Percentiles rank a stretch among this genome's conserved stretches.
Evolutionary conservation across 805 yeast species (phyloP).

Genomic region (Clavispora fructus): DNA sequence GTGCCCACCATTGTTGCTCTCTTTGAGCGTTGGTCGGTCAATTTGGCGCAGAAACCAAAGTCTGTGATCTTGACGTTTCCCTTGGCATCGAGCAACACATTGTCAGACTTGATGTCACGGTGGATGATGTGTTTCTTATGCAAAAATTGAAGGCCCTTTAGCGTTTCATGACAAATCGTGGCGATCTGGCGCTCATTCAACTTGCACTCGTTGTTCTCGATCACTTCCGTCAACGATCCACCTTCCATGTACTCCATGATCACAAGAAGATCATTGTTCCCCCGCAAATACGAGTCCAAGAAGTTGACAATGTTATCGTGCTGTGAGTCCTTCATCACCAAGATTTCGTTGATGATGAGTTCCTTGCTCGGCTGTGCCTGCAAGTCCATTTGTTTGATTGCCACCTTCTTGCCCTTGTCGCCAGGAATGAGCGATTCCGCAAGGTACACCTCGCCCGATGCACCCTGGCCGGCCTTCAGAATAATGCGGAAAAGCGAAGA

Average conservation of each 20-base stretch:
- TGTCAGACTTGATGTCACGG: conserved; percentile 43
- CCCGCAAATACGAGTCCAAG: conserved; percentile 81
- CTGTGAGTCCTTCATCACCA: conserved; percentile 94
- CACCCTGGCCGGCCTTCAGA: conserved; percentile 95
- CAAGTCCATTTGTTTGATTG: conserved; percentile 93
- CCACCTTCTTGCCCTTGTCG: conserved; percentile 58
- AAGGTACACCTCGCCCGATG: conserved; percentile 90
- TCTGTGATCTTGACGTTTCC: conserved; percentile 44
- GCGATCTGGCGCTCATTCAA: conserved; percentile 87
- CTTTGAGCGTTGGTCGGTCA: conserved; percentile 66
- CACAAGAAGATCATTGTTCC: conserved; percentile 88
- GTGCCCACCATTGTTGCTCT: conserved; percentile 87
- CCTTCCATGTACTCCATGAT: conserved; percentile 99
- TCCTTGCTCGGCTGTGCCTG: conserved; percentile 91
- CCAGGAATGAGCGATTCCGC: conserved; percentile 60
- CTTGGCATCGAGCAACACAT: conserved; percentile 38
- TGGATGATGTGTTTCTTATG: conserved; percentile 93
- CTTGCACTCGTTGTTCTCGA: conserved; percentile 72
- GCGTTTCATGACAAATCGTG: conserved; percentile 82
- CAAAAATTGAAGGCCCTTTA: conserved; percentile 84
- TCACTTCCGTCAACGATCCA: conserved; percentile 92
- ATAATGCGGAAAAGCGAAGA: conserved; percentile 69
- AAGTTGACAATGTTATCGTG: conserved; percentile 95
- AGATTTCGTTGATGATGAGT: conserved; percentile 88
- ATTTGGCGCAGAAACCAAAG: conserved; percentile 55